Conservation (phyloP, 2,329 filamentous ascomycete species). For the Verticillium longisporum region DNA sequence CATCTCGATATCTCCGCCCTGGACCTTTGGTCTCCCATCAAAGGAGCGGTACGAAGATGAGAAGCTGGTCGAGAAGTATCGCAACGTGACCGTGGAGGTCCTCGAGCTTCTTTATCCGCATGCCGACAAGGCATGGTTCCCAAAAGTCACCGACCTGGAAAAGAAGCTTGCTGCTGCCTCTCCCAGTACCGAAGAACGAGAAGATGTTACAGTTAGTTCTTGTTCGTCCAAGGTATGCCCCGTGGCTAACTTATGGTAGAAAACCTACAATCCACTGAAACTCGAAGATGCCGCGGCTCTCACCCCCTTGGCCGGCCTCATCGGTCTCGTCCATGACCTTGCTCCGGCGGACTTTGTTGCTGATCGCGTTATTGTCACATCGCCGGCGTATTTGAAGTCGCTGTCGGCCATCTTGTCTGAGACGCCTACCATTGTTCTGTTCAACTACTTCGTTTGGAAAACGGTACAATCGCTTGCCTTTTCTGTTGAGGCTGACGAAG, state of each 20-base stretch:
- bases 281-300: conserved; percentile 48
- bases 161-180: conserved; percentile 53
- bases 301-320: conserved; percentile 48
- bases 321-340: conserved; percentile 43
- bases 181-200: conserved; percentile 48
- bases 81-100: conserved; percentile 16
- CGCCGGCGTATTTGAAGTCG: conserved; percentile 53
- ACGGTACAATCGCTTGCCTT: conserved; percentile 44
- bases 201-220: conserved; percentile 48
- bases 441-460: conserved; percentile 61
- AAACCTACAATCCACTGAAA: conserved; percentile 59
- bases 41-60: conserved; percentile 55
- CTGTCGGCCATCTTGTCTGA: conserved; percentile 47
- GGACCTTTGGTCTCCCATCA: conserved; percentile 52
- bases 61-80: conserved; percentile 44
- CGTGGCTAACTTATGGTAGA: conserved; percentile 22
- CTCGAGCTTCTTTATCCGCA: conserved; percentile 22
- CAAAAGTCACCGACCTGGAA: conserved; percentile 47
- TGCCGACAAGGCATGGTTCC: conserved; percentile 29
- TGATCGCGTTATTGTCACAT: conserved; percentile 49
- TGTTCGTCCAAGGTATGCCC: not conserved
- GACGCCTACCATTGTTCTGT: conserved; percentile 47
- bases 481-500: conserved; percentile 50
- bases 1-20: conserved; percentile 32
- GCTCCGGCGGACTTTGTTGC: conserved; percentile 42